Percentiles rank a stretch among this genome's conserved stretches.
phyloP scores from a whole-genome alignment of 2,329 filamentous ascomycete genomes.

The Anisogramma anomala region DNA sequence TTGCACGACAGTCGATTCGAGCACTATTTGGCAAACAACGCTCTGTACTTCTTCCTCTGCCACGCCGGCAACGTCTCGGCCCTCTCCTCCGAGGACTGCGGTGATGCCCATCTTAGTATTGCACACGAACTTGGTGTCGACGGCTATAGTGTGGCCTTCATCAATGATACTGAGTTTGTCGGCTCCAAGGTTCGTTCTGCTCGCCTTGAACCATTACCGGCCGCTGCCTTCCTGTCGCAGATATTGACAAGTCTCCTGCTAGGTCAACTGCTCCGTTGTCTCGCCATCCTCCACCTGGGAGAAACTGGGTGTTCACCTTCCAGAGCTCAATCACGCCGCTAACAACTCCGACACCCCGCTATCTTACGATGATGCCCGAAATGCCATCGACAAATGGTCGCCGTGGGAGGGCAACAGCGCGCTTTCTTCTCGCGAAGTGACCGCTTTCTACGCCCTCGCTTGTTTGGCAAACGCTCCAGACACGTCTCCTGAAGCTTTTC shows the following conservation, averaged over 20 bases:
- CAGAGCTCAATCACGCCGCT: too few relatives aligned
- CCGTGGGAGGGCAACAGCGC: slow-evolving; percentile 12
- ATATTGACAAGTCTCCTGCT: background rate
- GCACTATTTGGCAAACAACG: slow-evolving; percentile 40
- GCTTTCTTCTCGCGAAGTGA: slow-evolving; percentile 13
- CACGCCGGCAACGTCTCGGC: slow-evolving; percentile 43
- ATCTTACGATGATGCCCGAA: background rate
- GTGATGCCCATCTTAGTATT: slow-evolving; percentile 27
- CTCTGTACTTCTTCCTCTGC: slow-evolving; percentile 56
- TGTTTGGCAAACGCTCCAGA: slow-evolving; percentile 12
- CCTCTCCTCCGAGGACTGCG: slow-evolving; percentile 12
- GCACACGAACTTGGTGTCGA: slow-evolving; percentile 42
- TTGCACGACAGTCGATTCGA: slow-evolving; percentile 38
- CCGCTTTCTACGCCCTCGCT: slow-evolving; percentile 15
- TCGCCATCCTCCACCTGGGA: slow-evolving; percentile 14
- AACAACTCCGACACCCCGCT: background rate
- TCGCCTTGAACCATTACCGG: background rate
- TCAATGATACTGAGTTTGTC: slow-evolving; percentile 50
- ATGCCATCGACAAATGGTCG: slow-evolving; percentile 13
- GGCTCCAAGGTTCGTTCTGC: slow-evolving; percentile 47
- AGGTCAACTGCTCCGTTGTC: slow-evolving; percentile 5
- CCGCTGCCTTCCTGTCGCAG: background rate
- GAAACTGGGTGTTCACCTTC: background rate
- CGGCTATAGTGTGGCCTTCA: slow-evolving; percentile 50
- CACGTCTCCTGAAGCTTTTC: slow-evolving; percentile 6